Conservation (phyloP, 2,329 filamentous ascomycete genomes). For the Colletotrichum destructivum region DNA sequence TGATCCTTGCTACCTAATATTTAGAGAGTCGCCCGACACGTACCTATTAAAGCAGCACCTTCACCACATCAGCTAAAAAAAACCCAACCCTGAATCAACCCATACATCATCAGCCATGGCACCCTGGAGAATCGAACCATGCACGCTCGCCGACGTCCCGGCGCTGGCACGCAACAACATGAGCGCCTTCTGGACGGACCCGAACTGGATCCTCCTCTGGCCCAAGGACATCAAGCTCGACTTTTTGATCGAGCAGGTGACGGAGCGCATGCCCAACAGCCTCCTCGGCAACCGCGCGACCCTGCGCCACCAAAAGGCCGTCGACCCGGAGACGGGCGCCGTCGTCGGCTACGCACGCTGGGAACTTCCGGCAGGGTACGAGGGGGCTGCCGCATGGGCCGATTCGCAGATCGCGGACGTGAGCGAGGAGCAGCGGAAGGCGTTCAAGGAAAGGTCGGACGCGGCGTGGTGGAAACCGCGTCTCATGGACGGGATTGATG, state of each 20-base stretch:
- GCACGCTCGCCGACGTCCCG: conserved; percentile 44
- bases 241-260: conserved; percentile 35
- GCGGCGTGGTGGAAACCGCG: conserved; percentile 38
- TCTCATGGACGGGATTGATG: conserved; percentile 19
- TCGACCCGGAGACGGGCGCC: conserved; percentile 45
- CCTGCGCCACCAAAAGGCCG: conserved; percentile 44
- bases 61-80: background rate
- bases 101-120: background rate
- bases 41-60: background rate
- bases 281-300: conserved; percentile 42
- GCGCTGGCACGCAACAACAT: conserved; percentile 47
- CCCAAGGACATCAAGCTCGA: conserved; percentile 28
- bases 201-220: conserved; percentile 45
- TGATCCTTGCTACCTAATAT: too few relatives aligned
- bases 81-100: background rate
- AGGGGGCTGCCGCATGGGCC: conserved; percentile 33
- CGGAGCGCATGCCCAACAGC: conserved; percentile 42
- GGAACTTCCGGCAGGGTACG: conserved; percentile 40
- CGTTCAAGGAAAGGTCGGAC: conserved; percentile 26
- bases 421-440: conserved; percentile 34
- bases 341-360: conserved; percentile 47
- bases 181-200: conserved; percentile 46
- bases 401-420: conserved; percentile 40
- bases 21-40: background rate
- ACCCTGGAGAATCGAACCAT: conserved; percentile 33